Percentiles rank a stretch among this genome's conserved stretches.
Conservation (phyloP, 2,329 filamentous ascomycete genomes). For the Cadophora sp. region DNA sequence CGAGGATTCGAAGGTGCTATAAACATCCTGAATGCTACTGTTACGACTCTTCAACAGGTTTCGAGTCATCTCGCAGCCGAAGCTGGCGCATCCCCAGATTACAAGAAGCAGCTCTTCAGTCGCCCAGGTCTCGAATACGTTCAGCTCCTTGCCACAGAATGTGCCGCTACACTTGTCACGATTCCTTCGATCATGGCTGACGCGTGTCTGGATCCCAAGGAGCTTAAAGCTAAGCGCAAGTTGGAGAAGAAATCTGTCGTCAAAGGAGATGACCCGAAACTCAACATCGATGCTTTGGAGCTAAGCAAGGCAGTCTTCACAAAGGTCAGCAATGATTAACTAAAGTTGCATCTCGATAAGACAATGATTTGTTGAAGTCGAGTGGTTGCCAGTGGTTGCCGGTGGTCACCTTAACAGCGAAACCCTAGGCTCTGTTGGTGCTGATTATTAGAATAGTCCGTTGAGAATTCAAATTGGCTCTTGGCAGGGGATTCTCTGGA, state of each 20-base stretch:
- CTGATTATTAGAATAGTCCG: conserved; percentile 5
- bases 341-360: background rate
- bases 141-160: conserved; percentile 32
- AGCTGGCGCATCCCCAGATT: background rate
- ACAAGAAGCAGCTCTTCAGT: conserved; percentile 33
- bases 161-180: conserved; percentile 29
- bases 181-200: conserved; percentile 25
- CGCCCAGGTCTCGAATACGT: conserved; percentile 34
- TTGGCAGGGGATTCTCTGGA: background rate
- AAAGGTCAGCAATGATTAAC: conserved; percentile 1
- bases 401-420: background rate
- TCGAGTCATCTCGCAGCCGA: conserved; percentile 27
- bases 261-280: conserved; percentile 3
- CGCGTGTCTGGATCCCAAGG: conserved; percentile 23
- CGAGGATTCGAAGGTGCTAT: conserved; percentile 29
- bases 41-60: conserved; percentile 34
- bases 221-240: conserved; percentile 30
- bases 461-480: conserved; percentile 34
- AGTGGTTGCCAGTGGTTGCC: background rate
- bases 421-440: background rate
- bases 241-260: conserved; percentile 17
- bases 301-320: conserved; percentile 32
- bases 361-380: background rate
- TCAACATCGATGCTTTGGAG: conserved; percentile 19
- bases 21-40: conserved; percentile 32